These are phyloP conservation scores for Lasiodiplodia sp. DNA, from an alignment of 2,329 filamentous ascomycete genomes.

Conservation along the genomic window DNA sequence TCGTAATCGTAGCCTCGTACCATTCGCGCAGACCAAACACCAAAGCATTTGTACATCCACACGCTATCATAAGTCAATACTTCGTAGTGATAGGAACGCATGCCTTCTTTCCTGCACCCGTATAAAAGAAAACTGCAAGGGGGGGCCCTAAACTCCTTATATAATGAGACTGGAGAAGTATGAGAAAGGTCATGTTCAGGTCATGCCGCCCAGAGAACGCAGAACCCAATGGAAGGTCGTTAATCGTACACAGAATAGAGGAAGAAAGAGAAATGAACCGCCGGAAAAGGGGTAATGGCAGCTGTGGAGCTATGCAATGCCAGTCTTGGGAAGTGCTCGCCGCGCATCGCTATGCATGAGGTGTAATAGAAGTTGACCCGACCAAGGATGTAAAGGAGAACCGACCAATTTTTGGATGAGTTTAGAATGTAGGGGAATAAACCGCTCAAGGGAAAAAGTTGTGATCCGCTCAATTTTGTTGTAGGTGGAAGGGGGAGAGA, in stretches of 20 bases:
- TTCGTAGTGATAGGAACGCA: neutral
- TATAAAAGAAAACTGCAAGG: neutral
- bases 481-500: neutral
- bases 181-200: neutral
- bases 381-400: neutral
- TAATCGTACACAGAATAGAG: neutral
- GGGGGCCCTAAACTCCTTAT: neutral
- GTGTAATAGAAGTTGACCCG: neutral
- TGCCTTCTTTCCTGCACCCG: neutral
- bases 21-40: neutral
- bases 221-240: neutral
- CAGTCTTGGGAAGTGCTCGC: constrained; percentile 11
- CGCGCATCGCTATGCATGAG: constrained; percentile 22
- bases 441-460: neutral
- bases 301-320: constrained; percentile 8
- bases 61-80: neutral
- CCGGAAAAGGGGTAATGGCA: neutral
- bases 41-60: neutral
- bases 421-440: neutral
- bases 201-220: neutral
- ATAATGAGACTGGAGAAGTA: neutral
- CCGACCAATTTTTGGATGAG: constrained; percentile 8
- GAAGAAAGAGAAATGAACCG: neutral
- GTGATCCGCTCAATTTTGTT: no score
- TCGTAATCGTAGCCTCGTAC: neutral